Percentiles rank a stretch among this genome's conserved stretches.
These are phyloP conservation scores for Marsdenia floribunda DNA, from an alignment of 257 asterid genomes.

Conservation along the genomic window DNA sequence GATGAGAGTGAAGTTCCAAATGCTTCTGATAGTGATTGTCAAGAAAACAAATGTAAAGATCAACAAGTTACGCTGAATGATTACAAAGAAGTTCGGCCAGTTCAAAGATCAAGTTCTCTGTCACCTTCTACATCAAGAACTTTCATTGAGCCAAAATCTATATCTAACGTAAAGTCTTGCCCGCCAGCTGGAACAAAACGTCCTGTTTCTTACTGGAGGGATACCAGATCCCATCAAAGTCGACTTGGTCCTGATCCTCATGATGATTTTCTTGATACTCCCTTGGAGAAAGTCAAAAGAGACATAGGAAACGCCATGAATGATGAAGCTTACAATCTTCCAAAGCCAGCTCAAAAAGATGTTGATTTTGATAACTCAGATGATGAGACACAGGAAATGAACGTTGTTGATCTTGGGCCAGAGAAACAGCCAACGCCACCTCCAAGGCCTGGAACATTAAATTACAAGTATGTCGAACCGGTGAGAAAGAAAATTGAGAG, in stretches of 20 bases:
- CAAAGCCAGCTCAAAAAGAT: constrained; percentile 23
- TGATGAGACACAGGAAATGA: constrained; percentile 68
- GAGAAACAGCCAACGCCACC: constrained; percentile 38
- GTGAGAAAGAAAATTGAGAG: constrained; percentile 77
- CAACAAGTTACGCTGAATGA: constrained; percentile 32
- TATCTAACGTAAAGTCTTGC: constrained; percentile 36
- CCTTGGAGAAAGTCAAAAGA: constrained; percentile 58
- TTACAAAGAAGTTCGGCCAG: constrained; percentile 17
- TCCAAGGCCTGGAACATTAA: constrained; percentile 37
- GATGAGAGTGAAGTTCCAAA: constrained; percentile 33
- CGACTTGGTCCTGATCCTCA: constrained; percentile 74
- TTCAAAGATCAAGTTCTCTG: constrained; percentile 39
- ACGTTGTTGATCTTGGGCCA: constrained; percentile 31
- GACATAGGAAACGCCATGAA: constrained; percentile 42
- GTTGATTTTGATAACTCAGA: constrained; percentile 44
- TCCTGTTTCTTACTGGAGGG: constrained; percentile 79
- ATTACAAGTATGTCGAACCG: constrained; percentile 76
- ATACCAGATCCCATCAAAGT: constrained; percentile 86
- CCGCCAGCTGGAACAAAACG: constrained; percentile 79
- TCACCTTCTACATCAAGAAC: constrained; percentile 39
- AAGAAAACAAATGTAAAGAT: constrained; percentile 27
- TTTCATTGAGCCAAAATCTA: constrained; percentile 34
- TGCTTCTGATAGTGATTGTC: constrained; percentile 25
- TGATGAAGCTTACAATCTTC: constrained; percentile 31
- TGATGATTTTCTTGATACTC: constrained; percentile 94